Evolutionary conservation across 108 stramenopile genomes (phyloP).

Genomic region (Epipyxis sp.): DNA sequence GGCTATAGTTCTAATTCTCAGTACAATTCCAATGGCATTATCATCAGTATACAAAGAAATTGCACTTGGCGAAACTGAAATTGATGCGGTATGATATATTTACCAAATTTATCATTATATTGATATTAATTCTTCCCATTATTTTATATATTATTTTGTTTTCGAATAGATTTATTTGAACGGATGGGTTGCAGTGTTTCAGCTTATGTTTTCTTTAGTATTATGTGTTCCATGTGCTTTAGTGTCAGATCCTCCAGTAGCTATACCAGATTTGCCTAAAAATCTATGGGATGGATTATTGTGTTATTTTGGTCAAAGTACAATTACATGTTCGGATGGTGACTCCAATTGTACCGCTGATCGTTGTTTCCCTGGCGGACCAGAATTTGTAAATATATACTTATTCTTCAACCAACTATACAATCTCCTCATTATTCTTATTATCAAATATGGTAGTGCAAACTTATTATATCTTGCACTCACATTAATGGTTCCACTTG

Average conservation of each 20-base stretch:
- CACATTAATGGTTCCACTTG: constrained; percentile 30
- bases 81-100: constrained; percentile 25
- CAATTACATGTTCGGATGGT: constrained; percentile 10
- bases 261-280: constrained; percentile 30
- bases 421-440: constrained; percentile 27
- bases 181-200: constrained; percentile 24
- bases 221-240: constrained; percentile 16
- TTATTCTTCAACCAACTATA: constrained; percentile 31
- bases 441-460: constrained; percentile 27
- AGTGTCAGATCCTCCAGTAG: constrained; percentile 28
- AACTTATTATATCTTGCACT: constrained; percentile 22
- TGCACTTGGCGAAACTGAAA: constrained; percentile 18
- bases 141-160: background rate
- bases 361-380: constrained; percentile 6
- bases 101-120: background rate
- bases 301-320: constrained; percentile 22
- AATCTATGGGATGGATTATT: constrained; percentile 13
- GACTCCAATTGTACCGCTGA: constrained; percentile 19
- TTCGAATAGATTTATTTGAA: constrained; percentile 26
- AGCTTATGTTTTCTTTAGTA: constrained; percentile 26
- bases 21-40: constrained; percentile 22
- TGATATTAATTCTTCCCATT: background rate
- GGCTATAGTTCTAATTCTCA: constrained; percentile 25
- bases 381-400: constrained; percentile 26
- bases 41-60: constrained; percentile 34